A percentile compares a stretch with the other conserved stretches of the same genome.
Conservation (phyloP, 2,329 filamentous ascomycete genomes). For the Trichophyton mentagrophytes region DNA sequence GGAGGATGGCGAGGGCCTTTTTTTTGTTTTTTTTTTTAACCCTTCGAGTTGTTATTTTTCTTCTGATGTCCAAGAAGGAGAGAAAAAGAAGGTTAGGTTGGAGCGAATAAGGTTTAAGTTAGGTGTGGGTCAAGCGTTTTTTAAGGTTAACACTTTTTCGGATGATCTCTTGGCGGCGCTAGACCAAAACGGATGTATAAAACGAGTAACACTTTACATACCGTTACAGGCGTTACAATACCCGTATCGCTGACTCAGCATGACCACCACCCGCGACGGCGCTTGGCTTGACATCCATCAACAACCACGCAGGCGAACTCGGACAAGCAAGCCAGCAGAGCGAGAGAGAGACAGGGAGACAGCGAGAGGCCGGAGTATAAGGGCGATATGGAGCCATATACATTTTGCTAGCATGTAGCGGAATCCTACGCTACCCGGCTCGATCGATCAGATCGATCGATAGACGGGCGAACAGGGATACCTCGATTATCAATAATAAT, state of each 20-base stretch:
- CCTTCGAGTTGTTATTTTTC: background rate
- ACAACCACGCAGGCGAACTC: background rate
- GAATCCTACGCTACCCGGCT: constrained; percentile 1
- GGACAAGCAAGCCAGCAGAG: background rate
- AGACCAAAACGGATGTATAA: background rate
- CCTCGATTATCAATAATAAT: constrained; percentile 2
- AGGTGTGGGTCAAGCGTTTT: constrained; percentile 1
- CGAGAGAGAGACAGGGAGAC: background rate
- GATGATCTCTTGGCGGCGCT: background rate
- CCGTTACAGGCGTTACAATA: background rate
- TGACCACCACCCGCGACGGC: background rate
- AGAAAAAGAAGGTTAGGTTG: constrained; percentile 1
- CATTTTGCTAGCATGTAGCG: background rate
- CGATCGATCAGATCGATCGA: constrained; percentile 1
- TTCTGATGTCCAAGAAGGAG: background rate
- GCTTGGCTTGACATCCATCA: background rate
- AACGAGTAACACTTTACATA: background rate
- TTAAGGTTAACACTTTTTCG: constrained; percentile 4
- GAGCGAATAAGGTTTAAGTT: constrained; percentile 2
- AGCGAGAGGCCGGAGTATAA: background rate
- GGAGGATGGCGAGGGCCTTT: background rate
- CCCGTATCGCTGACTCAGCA: background rate
- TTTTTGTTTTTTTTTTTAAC: background rate
- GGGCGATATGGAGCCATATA: too few relatives aligned
- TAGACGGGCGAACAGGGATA: background rate